phyloP scores from a whole-genome alignment of 2,329 filamentous ascomycete genomes.

The Ascochyta lentis region DNA sequence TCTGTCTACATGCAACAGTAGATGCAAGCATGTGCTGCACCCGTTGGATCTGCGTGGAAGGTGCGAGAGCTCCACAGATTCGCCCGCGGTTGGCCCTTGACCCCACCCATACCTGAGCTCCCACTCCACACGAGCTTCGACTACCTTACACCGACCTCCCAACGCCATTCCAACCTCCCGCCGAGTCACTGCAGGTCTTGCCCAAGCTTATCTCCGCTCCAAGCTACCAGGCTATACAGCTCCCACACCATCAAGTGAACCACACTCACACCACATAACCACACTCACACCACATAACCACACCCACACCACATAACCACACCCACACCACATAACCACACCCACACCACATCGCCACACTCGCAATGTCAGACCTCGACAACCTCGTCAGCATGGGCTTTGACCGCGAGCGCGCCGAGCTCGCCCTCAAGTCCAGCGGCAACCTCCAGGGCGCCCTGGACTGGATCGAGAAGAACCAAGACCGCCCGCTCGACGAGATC shows the following conservation, averaged over 20 bases:
- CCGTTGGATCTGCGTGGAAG: slow-evolving; percentile 11
- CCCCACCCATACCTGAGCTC: slow-evolving; percentile 17
- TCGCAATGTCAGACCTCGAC: slow-evolving; percentile 61
- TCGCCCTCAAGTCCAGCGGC: slow-evolving; percentile 84
- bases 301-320: slow-evolving; percentile 1
- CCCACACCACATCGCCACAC: slow-evolving; percentile 15
- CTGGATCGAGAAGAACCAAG: slow-evolving; percentile 92
- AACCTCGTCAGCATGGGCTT: slow-evolving; percentile 76
- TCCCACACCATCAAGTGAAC: too few relatives aligned
- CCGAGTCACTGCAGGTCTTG: too few relatives aligned
- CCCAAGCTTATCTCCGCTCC: background rate
- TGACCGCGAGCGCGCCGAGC: slow-evolving; percentile 77
- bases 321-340: background rate
- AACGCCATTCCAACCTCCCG: too few relatives aligned
- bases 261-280: too few relatives aligned
- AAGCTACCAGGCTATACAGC: background rate
- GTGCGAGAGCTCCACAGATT: slow-evolving; percentile 18
- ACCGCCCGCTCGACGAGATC: slow-evolving; percentile 84
- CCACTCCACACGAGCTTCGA: slow-evolving; percentile 11
- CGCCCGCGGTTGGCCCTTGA: slow-evolving; percentile 12
- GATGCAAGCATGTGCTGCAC: background rate
- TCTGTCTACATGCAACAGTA: background rate
- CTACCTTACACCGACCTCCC: background rate
- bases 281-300: background rate
- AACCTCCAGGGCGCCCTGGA: slow-evolving; percentile 86